These are phyloP conservation scores for Gossypium arboreum DNA, from an alignment of 345 rosid genomes.

Conservation along the genomic window DNA sequence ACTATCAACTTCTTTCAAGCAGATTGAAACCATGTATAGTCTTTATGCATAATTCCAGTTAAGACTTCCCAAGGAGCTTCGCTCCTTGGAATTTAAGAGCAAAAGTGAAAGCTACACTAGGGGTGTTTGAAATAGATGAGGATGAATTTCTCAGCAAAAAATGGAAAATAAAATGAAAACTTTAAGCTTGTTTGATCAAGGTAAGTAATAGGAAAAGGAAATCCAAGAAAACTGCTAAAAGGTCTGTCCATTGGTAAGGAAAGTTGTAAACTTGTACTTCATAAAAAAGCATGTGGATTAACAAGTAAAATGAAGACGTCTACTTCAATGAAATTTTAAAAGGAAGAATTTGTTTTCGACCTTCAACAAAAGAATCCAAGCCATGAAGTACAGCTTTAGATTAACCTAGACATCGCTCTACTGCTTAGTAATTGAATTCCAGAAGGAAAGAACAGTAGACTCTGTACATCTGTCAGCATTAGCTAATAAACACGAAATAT, in stretches of 20 bases:
- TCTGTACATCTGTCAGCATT: background rate
- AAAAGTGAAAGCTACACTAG: background rate
- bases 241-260: background rate
- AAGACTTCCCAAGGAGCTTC: background rate
- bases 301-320: conserved; percentile 5
- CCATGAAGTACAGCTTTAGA: background rate
- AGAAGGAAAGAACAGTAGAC: background rate
- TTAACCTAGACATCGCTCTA: background rate
- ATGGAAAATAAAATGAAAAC: background rate
- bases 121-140: background rate
- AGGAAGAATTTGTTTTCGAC: background rate
- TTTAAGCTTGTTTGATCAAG: background rate
- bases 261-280: background rate
- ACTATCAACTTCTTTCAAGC: background rate
- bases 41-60: conserved; percentile 1
- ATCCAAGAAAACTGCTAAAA: background rate
- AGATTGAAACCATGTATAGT: background rate
- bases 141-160: background rate
- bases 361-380: background rate
- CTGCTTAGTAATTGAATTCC: conserved; percentile 1
- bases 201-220: background rate
- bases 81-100: background rate
- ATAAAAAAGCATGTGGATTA: background rate
- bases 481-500: background rate
- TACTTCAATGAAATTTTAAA: background rate